These are phyloP conservation scores for Cucurbita ficifolia DNA, from an alignment of 306 rosid species.

Conservation along the genomic window DNA sequence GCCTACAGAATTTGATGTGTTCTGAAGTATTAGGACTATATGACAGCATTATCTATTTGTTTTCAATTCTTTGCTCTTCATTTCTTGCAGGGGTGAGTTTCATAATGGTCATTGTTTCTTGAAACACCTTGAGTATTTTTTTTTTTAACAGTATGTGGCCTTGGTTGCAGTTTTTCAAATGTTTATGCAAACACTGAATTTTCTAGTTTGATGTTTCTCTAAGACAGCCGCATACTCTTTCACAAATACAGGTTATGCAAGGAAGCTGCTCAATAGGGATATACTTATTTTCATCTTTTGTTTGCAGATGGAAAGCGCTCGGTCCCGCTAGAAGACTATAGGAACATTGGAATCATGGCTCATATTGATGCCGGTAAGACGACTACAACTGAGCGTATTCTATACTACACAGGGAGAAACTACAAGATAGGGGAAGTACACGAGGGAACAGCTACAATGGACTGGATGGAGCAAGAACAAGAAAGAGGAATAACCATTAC, in stretches of 20 bases:
- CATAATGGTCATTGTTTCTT: not conserved
- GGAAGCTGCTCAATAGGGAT: not conserved
- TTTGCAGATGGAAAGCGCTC: slow-evolving; percentile 39
- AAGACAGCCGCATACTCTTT: not conserved
- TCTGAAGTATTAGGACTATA: not conserved
- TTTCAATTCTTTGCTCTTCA: not conserved
- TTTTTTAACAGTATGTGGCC: not conserved
- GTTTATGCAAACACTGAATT: not conserved
- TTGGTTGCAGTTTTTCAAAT: not conserved
- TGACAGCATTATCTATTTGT: not conserved
- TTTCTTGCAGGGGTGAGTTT: not conserved
- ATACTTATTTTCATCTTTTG: not conserved
- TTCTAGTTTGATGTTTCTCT: not conserved
- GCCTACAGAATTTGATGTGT: not conserved
- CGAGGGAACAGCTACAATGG: slow-evolving; percentile 96
- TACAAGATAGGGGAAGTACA: slow-evolving; percentile 98
- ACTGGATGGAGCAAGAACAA: slow-evolving; percentile 99
- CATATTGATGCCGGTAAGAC: slow-evolving; percentile 97
- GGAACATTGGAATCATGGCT: slow-evolving; percentile 96
- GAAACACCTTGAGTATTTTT: too few relatives aligned
- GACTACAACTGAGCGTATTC: slow-evolving; percentile 76
- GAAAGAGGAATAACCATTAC: slow-evolving; percentile 98
- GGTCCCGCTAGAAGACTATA: slow-evolving; percentile 63
- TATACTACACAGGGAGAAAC: slow-evolving; percentile 83
- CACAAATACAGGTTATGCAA: not conserved